Percentiles rank a stretch among this genome's conserved stretches.
These are phyloP conservation scores for Solanum arcanum DNA, from an alignment of 257 asterid genomes.

Conservation along the genomic window DNA sequence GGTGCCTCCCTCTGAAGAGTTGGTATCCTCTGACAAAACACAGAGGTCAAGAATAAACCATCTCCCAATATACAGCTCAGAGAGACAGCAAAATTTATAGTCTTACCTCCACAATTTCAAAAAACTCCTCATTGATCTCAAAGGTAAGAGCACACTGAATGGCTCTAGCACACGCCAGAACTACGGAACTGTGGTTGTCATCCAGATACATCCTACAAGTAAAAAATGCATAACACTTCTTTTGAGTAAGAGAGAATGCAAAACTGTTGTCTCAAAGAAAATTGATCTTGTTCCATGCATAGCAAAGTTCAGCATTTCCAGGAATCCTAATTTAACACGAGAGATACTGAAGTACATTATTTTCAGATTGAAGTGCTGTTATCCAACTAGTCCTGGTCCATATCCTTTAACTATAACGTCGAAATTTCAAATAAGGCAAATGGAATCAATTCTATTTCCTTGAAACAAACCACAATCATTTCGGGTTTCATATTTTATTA, in stretches of 20 bases:
- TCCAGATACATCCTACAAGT: slow-evolving; percentile 68
- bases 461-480: not conserved
- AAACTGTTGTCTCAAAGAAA: not conserved
- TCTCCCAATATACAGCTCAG: not conserved
- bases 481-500: not conserved
- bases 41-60: not conserved
- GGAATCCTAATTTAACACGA: not conserved
- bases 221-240: not conserved
- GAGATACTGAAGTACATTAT: not conserved
- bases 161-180: slow-evolving; percentile 77
- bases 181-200: slow-evolving; percentile 77
- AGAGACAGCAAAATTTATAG: slow-evolving; percentile 1
- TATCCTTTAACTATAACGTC: not conserved
- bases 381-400: not conserved
- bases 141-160: slow-evolving; percentile 59
- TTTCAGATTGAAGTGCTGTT: not conserved
- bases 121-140: slow-evolving; percentile 49
- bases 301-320: not conserved
- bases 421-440: not conserved
- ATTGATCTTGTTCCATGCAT: not conserved
- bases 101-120: slow-evolving; percentile 65
- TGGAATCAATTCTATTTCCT: not conserved
- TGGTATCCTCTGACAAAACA: slow-evolving; percentile 53
- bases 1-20: slow-evolving; percentile 29
- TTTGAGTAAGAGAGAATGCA: not conserved